Evolutionary conservation across 306 rosid genomes (phyloP).

Genomic region (Phaseolus lunatus): DNA sequence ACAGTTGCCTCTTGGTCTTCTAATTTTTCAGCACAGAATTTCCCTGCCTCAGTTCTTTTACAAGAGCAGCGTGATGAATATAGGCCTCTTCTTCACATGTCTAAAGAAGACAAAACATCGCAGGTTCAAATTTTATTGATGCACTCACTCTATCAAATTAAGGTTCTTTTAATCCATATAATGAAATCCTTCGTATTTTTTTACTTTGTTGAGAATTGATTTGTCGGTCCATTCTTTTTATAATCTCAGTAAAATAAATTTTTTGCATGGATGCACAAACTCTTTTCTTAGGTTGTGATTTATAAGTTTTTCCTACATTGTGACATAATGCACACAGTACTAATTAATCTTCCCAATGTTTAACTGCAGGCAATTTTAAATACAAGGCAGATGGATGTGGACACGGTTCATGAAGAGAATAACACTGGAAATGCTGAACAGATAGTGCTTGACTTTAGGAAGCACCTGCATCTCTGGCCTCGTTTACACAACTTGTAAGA

Average conservation of each 20-base stretch:
- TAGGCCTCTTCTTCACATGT: conserved; percentile 61
- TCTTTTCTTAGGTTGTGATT: conserved; percentile 25
- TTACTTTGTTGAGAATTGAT: conserved; percentile 23
- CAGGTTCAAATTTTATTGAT: conserved; percentile 61
- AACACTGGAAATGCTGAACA: conserved; percentile 48
- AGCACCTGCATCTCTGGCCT: conserved; percentile 71
- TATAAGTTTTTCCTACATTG: conserved; percentile 1
- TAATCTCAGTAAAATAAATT: conserved; percentile 1
- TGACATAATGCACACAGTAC: conserved; percentile 10
- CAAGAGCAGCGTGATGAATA: conserved; percentile 83
- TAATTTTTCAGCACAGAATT: conserved; percentile 59
- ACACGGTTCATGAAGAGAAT: conserved; percentile 60
- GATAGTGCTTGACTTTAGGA: conserved; percentile 64
- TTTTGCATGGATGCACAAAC: conserved; percentile 12
- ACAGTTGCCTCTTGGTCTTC: conserved; percentile 58
- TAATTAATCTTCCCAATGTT: conserved; percentile 36
- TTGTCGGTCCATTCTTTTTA: conserved; percentile 19
- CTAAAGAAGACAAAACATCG: conserved; percentile 66
- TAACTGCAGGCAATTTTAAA: conserved; percentile 62
- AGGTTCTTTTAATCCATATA: conserved; percentile 21
- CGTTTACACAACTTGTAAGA: conserved; percentile 73
- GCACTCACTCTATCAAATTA: not conserved
- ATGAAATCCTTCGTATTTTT: conserved; percentile 9
- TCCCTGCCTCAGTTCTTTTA: conserved; percentile 73
- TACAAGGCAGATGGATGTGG: conserved; percentile 57